phyloP scores from a whole-genome alignment of 208 protist genomes.

The Acanthamoeba healyi region DNA sequence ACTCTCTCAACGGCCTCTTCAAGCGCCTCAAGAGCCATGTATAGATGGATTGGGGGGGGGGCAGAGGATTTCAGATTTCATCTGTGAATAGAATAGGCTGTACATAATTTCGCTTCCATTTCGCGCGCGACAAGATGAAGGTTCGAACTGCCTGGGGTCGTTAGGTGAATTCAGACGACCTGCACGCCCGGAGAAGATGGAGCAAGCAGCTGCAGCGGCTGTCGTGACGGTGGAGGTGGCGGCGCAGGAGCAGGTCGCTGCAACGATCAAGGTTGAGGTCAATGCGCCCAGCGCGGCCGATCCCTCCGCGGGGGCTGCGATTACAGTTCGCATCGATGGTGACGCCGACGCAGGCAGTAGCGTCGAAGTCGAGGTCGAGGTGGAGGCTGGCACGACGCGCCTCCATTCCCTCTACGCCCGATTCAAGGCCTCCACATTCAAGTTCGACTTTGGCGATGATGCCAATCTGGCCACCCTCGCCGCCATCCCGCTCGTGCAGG shows the following conservation, averaged over 20 bases:
- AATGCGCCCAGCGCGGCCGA: too few species aligned
- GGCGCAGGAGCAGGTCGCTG: too few species aligned
- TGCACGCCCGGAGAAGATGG: too few species aligned
- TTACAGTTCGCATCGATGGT: neutral
- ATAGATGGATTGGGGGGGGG: neutral
- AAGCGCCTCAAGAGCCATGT: neutral
- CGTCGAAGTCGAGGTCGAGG: neutral
- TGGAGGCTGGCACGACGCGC: neutral
- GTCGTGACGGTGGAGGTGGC: too few species aligned
- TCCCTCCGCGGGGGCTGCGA: too few species aligned
- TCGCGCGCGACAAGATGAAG: neutral
- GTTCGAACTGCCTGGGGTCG: neutral
- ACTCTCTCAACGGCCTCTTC: neutral
- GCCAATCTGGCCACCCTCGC: slow-evolving; percentile 38
- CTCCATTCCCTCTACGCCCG: slow-evolving; percentile 11
- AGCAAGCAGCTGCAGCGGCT: too few species aligned
- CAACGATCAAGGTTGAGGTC: too few species aligned
- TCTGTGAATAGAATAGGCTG: neutral
- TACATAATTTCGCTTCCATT: slow-evolving; percentile 3
- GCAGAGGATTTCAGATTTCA: neutral
- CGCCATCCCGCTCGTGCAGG: slow-evolving; percentile 15
- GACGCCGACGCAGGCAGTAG: too few species aligned
- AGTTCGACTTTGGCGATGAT: slow-evolving; percentile 38
- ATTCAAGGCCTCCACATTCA: slow-evolving; percentile 13
- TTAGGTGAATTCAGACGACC: neutral